Evolutionary conservation across 352 stramenopile species (phyloP).

Genomic region (Aphanomyces astaci): DNA sequence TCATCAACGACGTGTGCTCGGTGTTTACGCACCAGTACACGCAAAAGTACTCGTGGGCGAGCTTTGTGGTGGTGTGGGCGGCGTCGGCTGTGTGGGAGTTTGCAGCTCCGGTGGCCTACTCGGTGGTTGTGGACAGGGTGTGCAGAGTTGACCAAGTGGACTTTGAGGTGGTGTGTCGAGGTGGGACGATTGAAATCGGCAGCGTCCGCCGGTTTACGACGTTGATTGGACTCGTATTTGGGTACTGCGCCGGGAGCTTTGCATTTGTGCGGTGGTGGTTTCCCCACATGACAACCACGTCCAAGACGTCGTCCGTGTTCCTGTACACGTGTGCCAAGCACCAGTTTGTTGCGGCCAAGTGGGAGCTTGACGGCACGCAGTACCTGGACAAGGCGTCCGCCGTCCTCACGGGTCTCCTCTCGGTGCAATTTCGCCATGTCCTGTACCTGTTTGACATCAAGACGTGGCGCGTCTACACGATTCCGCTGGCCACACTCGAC

Average conservation of each 20-base stretch:
- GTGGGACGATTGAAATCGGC: conserved; percentile 7
- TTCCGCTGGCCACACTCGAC: neutral
- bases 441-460: conserved; percentile 22
- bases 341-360: neutral
- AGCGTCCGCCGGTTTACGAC: neutral
- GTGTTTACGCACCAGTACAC: conserved; percentile 12
- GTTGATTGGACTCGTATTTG: neutral
- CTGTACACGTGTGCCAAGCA: neutral
- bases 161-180: neutral
- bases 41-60: neutral
- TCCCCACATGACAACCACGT: neutral
- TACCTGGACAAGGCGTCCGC: conserved; percentile 20
- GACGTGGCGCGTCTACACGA: neutral
- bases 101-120: neutral
- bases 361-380: neutral
- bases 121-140: neutral
- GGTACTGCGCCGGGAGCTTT: neutral
- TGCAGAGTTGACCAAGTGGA: neutral
- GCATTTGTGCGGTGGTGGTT: neutral
- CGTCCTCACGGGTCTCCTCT: conserved; percentile 4
- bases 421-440: neutral
- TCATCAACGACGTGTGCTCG: conserved; percentile 11
- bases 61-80: neutral
- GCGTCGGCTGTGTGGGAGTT: conserved; percentile 1
- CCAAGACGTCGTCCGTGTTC: neutral